Conservation (phyloP, 345 rosid species). For the Laguncularia racemosa region DNA sequence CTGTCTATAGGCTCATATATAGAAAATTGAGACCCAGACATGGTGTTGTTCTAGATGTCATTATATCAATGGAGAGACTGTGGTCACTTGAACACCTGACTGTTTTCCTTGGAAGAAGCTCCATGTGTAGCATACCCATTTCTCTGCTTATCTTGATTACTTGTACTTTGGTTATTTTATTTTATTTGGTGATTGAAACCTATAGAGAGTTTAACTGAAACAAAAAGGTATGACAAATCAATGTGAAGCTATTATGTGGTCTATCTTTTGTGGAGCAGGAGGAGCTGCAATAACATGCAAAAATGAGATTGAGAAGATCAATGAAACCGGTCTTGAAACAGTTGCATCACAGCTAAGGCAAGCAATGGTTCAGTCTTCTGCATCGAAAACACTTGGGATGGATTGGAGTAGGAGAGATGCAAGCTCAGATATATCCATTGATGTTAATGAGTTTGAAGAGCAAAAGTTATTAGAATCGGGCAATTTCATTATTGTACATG, state of each 20-base stretch:
- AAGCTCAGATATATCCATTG: constrained; percentile 35
- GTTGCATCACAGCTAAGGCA: constrained; percentile 62
- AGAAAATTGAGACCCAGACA: no score
- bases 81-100: no score
- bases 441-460: constrained; percentile 28
- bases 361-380: constrained; percentile 33
- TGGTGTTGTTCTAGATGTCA: no score
- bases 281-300: constrained; percentile 92
- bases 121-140: no score
- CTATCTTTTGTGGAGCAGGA: constrained; percentile 31
- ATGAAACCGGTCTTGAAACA: constrained; percentile 51
- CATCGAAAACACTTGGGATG: constrained; percentile 48
- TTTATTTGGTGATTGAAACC: not conserved
- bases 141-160: no score
- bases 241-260: not conserved
- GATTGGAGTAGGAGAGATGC: constrained; percentile 89
- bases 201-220: not conserved
- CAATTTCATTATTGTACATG: constrained; percentile 78
- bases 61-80: no score
- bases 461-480: constrained; percentile 25
- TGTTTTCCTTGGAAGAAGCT: no score
- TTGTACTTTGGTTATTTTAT: no score
- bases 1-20: no score
- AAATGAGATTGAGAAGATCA: constrained; percentile 78
- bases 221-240: not conserved